Evolutionary conservation across 1,139 yeast species (phyloP).

Genomic region (Lodderomyces elongisporus): DNA sequence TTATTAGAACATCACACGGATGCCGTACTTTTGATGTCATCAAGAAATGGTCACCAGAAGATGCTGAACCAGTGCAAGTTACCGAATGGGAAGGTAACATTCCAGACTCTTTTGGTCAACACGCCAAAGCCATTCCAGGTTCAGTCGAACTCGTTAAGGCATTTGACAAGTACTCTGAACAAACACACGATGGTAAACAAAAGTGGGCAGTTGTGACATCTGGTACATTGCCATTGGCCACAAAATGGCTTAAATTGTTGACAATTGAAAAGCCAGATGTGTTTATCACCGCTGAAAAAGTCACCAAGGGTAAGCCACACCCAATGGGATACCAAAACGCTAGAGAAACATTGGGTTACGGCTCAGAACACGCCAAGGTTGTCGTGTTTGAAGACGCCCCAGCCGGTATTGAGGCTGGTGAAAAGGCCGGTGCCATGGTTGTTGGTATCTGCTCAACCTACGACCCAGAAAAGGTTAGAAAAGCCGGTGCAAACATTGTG

Average conservation of each 20-base stretch:
- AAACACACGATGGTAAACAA: constrained; percentile 42
- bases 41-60: constrained; percentile 69
- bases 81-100: constrained; percentile 67
- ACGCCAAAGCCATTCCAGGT: constrained; percentile 72
- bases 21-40: constrained; percentile 78
- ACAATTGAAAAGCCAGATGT: constrained; percentile 59
- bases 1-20: constrained; percentile 75
- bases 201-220: constrained; percentile 85
- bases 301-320: constrained; percentile 73
- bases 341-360: constrained; percentile 54
- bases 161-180: constrained; percentile 38
- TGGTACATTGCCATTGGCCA: constrained; percentile 72
- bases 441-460: constrained; percentile 83
- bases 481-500: constrained; percentile 76
- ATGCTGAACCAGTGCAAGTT: constrained; percentile 62
- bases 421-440: constrained; percentile 77
- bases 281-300: constrained; percentile 78
- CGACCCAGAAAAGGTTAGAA: constrained; percentile 61
- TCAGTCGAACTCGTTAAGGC: constrained; percentile 59
- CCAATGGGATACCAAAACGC: constrained; percentile 76
- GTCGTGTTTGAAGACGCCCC: constrained; percentile 87
- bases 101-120: constrained; percentile 66
- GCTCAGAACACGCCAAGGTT: constrained; percentile 41
- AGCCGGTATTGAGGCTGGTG: constrained; percentile 82
- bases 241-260: constrained; percentile 71